phyloP scores from a whole-genome alignment of 208 protist species.

The Naegleria lovaniensis region DNA sequence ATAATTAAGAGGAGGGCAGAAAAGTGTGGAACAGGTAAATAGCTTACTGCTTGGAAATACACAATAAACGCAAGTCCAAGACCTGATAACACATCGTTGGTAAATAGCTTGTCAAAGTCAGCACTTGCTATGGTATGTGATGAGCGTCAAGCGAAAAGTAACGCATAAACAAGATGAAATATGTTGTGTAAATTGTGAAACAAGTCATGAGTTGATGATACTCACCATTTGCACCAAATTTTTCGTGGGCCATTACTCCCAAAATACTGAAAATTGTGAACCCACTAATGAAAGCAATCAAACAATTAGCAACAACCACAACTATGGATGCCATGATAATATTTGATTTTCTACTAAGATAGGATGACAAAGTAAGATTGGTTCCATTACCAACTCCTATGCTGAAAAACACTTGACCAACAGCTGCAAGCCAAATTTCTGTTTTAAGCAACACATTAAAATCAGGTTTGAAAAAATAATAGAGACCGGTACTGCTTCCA shows the following conservation, averaged over 20 bases:
- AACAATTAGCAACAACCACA: neutral
- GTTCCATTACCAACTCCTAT: neutral
- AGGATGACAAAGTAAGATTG: neutral
- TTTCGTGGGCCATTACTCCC: neutral
- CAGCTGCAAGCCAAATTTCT: neutral
- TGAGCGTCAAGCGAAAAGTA: no score
- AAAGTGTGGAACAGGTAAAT: neutral
- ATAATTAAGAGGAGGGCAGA: neutral
- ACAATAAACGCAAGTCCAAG: slow-evolving; percentile 2
- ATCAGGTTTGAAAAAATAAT: slow-evolving; percentile 18
- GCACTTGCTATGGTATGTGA: neutral
- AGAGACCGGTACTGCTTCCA: neutral
- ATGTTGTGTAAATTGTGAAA: neutral
- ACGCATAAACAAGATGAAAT: no score
- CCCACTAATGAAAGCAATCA: neutral
- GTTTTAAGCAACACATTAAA: neutral
- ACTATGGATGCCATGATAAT: neutral
- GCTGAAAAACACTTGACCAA: slow-evolving; percentile 8
- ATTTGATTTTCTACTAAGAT: neutral
- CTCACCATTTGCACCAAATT: neutral
- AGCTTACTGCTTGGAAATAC: neutral
- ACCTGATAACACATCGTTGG: neutral
- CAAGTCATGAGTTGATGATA: neutral
- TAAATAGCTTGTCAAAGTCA: neutral
- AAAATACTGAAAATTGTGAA: slow-evolving; percentile 1